These are phyloP conservation scores for Thuidium tamariscinum DNA, from an alignment of 225 moss, liverwort and hornwort species.

Conservation along the genomic window DNA sequence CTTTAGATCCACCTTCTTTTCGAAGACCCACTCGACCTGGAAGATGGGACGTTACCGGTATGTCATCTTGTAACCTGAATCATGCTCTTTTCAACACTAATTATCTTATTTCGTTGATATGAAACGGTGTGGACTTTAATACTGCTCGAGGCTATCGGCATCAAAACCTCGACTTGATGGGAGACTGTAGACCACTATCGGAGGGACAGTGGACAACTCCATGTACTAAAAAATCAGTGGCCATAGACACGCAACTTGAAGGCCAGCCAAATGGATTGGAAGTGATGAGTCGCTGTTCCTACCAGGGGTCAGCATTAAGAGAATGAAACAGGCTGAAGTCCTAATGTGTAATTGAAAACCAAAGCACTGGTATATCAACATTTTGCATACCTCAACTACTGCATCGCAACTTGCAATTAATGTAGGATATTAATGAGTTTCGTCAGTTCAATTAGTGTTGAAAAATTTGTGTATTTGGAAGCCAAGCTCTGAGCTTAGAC, in stretches of 20 bases:
- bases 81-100: not conserved
- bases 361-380: not conserved
- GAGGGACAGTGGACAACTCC: not conserved
- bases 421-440: not conserved
- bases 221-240: not conserved
- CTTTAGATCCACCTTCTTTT: conserved; percentile 44
- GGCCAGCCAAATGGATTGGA: not conserved
- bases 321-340: not conserved
- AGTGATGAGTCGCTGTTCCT: not conserved
- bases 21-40: conserved; percentile 27
- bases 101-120: not conserved
- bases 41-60: conserved; percentile 39
- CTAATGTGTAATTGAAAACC: not conserved
- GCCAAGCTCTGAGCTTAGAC: not conserved
- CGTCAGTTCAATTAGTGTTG: not conserved
- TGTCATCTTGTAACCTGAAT: not conserved
- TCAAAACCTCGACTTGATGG: not conserved
- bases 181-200: not conserved
- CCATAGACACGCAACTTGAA: not conserved
- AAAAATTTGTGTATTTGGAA: not conserved
- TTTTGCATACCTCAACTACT: not conserved
- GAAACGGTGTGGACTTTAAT: not conserved
- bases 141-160: not conserved
- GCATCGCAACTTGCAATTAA: not conserved
- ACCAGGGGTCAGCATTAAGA: not conserved